A percentile compares a stretch with the other conserved stretches of the same genome.
Conservation (phyloP, 2,329 filamentous ascomycete genomes). For the Exophiala spinifera region DNA sequence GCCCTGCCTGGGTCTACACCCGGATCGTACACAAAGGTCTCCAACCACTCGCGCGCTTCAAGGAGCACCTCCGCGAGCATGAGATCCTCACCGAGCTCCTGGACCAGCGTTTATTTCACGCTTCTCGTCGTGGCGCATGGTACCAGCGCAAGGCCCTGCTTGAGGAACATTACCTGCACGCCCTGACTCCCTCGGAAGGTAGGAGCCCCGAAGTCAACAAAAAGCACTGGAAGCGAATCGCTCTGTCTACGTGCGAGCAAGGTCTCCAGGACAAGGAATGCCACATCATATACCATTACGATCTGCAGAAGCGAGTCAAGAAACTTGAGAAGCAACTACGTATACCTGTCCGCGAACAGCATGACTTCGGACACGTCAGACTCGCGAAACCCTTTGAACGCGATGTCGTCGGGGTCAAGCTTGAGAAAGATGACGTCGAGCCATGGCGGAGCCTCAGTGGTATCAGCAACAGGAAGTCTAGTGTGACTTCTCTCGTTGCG, state of each 20-base stretch:
- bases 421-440: conserved; percentile 62
- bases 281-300: conserved; percentile 89
- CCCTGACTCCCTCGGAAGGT: conserved; percentile 50
- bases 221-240: conserved; percentile 76
- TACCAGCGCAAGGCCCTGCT: conserved; percentile 92
- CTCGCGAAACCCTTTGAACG: conserved; percentile 74
- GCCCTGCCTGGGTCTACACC: conserved; percentile 88
- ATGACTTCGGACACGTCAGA: conserved; percentile 85
- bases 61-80: conserved; percentile 75
- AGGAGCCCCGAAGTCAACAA: conserved; percentile 62
- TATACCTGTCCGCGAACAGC: conserved; percentile 79
- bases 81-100: conserved; percentile 71
- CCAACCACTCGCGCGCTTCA: conserved; percentile 74
- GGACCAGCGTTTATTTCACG: conserved; percentile 76
- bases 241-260: conserved; percentile 75
- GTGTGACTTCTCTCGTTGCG: too few species aligned
- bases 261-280: conserved; percentile 85
- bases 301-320: conserved; percentile 86
- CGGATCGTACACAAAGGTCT: conserved; percentile 86
- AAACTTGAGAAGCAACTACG: conserved; percentile 85
- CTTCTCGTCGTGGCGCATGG: conserved; percentile 81
- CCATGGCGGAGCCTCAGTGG: conserved; percentile 28
- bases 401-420: conserved; percentile 70
- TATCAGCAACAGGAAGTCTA: neutral
- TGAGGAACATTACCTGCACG: conserved; percentile 91